Evolutionary conservation across 805 yeast genomes (phyloP).

Genomic region (Candida montana): DNA sequence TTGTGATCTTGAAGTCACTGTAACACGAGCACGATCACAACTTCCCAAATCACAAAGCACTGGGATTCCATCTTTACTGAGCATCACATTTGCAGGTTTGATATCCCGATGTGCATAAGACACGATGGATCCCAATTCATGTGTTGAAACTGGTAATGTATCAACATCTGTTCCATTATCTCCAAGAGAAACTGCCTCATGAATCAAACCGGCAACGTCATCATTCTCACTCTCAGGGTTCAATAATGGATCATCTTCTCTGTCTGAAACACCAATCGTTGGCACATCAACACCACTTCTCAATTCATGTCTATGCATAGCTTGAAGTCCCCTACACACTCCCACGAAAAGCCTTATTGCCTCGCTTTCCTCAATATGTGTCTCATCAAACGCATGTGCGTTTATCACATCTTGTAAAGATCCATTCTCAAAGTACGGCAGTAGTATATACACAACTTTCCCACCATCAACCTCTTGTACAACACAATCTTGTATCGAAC

Average conservation of each 20-base stretch:
- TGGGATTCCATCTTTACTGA: slow-evolving; percentile 67
- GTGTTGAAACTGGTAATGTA: slow-evolving; percentile 24
- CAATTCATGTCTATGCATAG: slow-evolving; percentile 49
- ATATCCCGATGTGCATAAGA: slow-evolving; percentile 85
- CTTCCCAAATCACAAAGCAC: slow-evolving; percentile 85
- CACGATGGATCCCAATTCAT: slow-evolving; percentile 48
- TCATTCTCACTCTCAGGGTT: slow-evolving; percentile 23
- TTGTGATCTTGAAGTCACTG: slow-evolving; percentile 54
- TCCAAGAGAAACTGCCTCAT: slow-evolving; percentile 17
- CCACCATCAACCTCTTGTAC: slow-evolving; percentile 76
- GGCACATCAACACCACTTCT: slow-evolving; percentile 2
- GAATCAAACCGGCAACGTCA: slow-evolving; percentile 26
- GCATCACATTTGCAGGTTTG: slow-evolving; percentile 86
- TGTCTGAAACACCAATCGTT: slow-evolving; percentile 2
- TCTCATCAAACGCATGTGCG: slow-evolving; percentile 50
- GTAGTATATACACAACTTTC: slow-evolving; percentile 66
- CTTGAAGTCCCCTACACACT: slow-evolving; percentile 66
- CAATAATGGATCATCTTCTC: slow-evolving; percentile 14
- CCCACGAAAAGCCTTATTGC: slow-evolving; percentile 60
- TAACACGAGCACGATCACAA: slow-evolving; percentile 55
- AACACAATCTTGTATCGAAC: slow-evolving; percentile 64
- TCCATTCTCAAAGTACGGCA: slow-evolving; percentile 72
- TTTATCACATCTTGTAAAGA: slow-evolving; percentile 81
- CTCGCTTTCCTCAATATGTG: slow-evolving; percentile 54
- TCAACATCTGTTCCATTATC: slow-evolving; percentile 16